Conservation (phyloP, 805 yeast species). For the Ogataea henricii region DNA sequence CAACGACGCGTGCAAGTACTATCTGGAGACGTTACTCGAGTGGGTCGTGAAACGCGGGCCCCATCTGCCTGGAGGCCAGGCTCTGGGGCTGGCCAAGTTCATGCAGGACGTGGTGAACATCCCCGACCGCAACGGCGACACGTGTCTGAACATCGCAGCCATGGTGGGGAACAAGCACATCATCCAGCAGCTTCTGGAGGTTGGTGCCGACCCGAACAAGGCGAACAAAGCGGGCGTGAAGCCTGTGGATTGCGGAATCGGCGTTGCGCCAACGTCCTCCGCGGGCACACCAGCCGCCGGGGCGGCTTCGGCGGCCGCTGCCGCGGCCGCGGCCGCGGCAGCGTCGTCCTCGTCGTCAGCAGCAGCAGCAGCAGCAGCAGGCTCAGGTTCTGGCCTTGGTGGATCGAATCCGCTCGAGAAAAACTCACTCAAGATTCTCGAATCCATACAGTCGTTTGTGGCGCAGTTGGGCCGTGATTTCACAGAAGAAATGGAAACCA, state of each 20-base stretch:
- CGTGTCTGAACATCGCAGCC: conserved; percentile 91
- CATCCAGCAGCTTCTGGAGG: conserved; percentile 77
- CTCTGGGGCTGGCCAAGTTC: conserved; percentile 54
- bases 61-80: conserved; percentile 43
- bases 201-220: conserved; percentile 81
- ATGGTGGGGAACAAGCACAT: conserved; percentile 80
- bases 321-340: conserved; percentile 1
- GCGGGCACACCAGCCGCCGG: conserved; percentile 1
- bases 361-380: no score
- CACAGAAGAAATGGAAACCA: conserved; percentile 53
- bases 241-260: conserved; percentile 84
- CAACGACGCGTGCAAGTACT: conserved; percentile 70
- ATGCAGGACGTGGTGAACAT: conserved; percentile 77
- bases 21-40: conserved; percentile 68
- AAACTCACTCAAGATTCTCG: conserved; percentile 44
- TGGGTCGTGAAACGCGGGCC: conserved; percentile 69
- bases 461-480: conserved; percentile 58
- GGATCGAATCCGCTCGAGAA: conserved; percentile 13
- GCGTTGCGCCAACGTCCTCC: background rate
- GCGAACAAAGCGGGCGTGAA: conserved; percentile 84
- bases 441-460: conserved; percentile 53
- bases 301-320: background rate
- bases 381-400: no score
- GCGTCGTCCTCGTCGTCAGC: no score
- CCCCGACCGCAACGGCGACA: conserved; percentile 93